Percentiles rank a stretch among this genome's conserved stretches.
Conservation (phyloP, 2,329 filamentous ascomycete genomes). For the Dichotomopilus funicola region DNA sequence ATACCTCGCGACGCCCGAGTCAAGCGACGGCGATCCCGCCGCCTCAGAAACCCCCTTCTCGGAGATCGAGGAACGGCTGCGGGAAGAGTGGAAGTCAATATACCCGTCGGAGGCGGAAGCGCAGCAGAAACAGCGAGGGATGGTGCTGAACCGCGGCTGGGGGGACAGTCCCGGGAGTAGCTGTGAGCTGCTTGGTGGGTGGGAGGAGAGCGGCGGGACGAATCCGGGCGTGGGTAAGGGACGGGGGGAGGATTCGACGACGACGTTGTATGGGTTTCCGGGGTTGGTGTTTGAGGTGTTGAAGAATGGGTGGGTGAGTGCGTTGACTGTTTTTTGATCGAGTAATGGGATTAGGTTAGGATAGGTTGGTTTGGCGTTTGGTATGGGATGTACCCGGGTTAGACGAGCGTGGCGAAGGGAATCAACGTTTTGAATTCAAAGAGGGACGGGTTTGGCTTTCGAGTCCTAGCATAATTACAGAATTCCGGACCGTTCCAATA, state of each 20-base stretch:
- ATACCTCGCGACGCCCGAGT: slow-evolving; percentile 43
- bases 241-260: slow-evolving; percentile 54
- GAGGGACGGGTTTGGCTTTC: not conserved
- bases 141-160: slow-evolving; percentile 88
- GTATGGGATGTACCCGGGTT: not conserved
- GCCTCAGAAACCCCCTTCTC: slow-evolving; percentile 69
- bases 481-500: not conserved
- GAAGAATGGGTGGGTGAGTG: slow-evolving; percentile 84
- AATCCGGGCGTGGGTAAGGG: slow-evolving; percentile 40
- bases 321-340: slow-evolving; percentile 72
- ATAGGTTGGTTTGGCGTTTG: slow-evolving; percentile 1
- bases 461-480: too few species aligned
- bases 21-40: slow-evolving; percentile 29
- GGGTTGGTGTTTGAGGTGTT: slow-evolving; percentile 93
- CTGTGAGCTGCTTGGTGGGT: slow-evolving; percentile 75
- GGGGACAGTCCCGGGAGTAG: slow-evolving; percentile 87
- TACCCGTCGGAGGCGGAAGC: slow-evolving; percentile 52
- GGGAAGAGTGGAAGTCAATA: slow-evolving; percentile 61
- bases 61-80: slow-evolving; percentile 63
- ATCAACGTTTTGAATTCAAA: not conserved
- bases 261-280: slow-evolving; percentile 87
- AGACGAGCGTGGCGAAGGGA: not conserved
- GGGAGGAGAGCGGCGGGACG: slow-evolving; percentile 65
- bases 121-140: slow-evolving; percentile 55
- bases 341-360: slow-evolving; percentile 22